phyloP scores from a whole-genome alignment of 441 rosid genomes.

The Lepidium campestre region DNA sequence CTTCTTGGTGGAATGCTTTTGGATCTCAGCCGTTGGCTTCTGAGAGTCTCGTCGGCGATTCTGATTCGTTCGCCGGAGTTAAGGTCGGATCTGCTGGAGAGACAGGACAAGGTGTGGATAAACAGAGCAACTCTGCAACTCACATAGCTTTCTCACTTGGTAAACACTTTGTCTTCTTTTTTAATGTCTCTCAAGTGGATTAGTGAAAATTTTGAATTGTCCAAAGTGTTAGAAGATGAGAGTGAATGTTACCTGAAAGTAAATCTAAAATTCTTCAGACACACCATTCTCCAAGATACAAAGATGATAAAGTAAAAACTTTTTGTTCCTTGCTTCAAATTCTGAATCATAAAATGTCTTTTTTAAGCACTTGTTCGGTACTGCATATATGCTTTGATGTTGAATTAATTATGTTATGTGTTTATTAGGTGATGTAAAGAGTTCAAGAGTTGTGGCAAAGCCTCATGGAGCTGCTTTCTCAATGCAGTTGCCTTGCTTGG shows the following conservation, averaged over 20 bases:
- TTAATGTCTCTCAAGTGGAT: background rate
- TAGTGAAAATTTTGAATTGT: background rate
- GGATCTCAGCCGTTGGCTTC: slow-evolving; percentile 41
- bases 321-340: background rate
- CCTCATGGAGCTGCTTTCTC: slow-evolving; percentile 41
- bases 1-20: slow-evolving; percentile 61
- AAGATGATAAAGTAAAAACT: background rate
- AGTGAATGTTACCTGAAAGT: background rate
- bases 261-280: background rate
- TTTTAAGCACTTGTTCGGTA: background rate
- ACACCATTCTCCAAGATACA: background rate
- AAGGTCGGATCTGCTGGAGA: slow-evolving; percentile 33
- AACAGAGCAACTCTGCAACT: slow-evolving; percentile 33
- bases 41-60: slow-evolving; percentile 29
- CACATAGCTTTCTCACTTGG: slow-evolving; percentile 63
- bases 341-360: background rate
- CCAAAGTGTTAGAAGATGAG: background rate
- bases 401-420: background rate
- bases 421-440: slow-evolving; percentile 54
- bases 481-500: slow-evolving; percentile 49
- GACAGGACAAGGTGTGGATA: slow-evolving; percentile 32
- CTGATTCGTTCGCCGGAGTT: slow-evolving; percentile 32
- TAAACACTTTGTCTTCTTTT: slow-evolving; percentile 23
- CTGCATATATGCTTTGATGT: background rate
- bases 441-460: slow-evolving; percentile 42